Percentiles rank a stretch among this genome's conserved stretches.
Conservation (phyloP, 2,329 filamentous ascomycete genomes). For the Albophoma yamanashiensis region DNA sequence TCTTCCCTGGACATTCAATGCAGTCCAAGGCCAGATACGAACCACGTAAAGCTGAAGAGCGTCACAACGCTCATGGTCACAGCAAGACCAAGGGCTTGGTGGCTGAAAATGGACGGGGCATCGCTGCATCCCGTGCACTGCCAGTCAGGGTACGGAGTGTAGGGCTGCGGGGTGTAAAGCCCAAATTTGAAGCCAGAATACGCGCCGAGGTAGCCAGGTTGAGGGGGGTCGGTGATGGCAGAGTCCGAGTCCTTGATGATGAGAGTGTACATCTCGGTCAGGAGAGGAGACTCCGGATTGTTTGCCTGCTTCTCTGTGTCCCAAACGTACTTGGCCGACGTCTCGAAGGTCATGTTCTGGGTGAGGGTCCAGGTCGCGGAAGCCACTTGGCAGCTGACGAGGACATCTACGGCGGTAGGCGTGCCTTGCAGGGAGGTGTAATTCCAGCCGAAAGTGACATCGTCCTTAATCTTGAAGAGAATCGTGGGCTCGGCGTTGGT, state of each 20-base stretch:
- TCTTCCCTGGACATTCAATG: slow-evolving; percentile 11
- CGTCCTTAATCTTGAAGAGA: slow-evolving; percentile 50
- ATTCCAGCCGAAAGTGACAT: slow-evolving; percentile 53
- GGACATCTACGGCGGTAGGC: slow-evolving; percentile 49
- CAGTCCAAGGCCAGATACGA: slow-evolving; percentile 40
- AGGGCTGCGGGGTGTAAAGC: slow-evolving; percentile 42
- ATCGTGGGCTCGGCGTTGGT: slow-evolving; percentile 30
- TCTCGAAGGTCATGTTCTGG: slow-evolving; percentile 49
- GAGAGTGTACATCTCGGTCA: slow-evolving; percentile 47
- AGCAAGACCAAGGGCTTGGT: slow-evolving; percentile 37
- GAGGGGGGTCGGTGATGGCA: slow-evolving; percentile 34
- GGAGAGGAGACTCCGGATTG: slow-evolving; percentile 33
- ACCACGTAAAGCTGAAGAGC: slow-evolving; percentile 53
- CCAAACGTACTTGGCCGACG: slow-evolving; percentile 43
- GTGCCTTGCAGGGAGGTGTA: slow-evolving; percentile 49
- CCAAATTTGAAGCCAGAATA: slow-evolving; percentile 43
- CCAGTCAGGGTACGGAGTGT: slow-evolving; percentile 41
- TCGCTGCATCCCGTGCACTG: slow-evolving; percentile 47
- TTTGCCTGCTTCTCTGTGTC: slow-evolving; percentile 42
- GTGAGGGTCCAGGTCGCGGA: slow-evolving; percentile 49
- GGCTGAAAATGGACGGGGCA: slow-evolving; percentile 35
- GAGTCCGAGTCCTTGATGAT: slow-evolving; percentile 50
- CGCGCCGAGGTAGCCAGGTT: slow-evolving; percentile 44
- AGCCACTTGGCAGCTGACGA: slow-evolving; percentile 43
- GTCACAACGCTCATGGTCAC: slow-evolving; percentile 45